phyloP scores from a whole-genome alignment of 495 filamentous ascomycete species.

The Penicillium nucicola region DNA sequence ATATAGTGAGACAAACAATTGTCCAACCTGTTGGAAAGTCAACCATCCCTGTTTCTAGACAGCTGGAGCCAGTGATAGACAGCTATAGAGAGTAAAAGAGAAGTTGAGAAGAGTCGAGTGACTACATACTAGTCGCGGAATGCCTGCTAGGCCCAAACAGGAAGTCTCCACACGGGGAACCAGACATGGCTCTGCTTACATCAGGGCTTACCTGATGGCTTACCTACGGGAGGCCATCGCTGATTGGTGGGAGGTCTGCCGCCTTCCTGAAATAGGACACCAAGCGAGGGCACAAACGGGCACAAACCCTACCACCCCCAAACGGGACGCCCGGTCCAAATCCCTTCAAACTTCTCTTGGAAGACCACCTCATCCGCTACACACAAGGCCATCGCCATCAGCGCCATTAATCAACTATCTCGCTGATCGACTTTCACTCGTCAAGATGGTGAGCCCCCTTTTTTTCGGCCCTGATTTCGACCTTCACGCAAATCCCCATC shows the following conservation, averaged over 20 bases:
- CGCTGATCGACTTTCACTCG: slow-evolving; percentile 48
- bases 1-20: too few species aligned
- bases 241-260: slow-evolving; percentile 26
- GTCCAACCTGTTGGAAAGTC: too few species aligned
- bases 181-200: background rate
- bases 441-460: slow-evolving; percentile 45
- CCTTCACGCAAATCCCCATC: background rate
- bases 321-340: slow-evolving; percentile 26
- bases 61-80: background rate
- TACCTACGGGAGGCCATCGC: background rate
- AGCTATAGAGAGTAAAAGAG: background rate
- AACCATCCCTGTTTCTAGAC: too few species aligned
- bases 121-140: slow-evolving; percentile 7
- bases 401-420: slow-evolving; percentile 46
- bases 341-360: slow-evolving; percentile 40
- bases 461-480: slow-evolving; percentile 10
- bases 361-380: slow-evolving; percentile 35
- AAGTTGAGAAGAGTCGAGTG: background rate
- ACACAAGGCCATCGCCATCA: slow-evolving; percentile 49
- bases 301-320: slow-evolving; percentile 32
- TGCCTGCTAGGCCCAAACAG: background rate
- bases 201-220: background rate
- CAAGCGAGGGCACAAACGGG: slow-evolving; percentile 42
- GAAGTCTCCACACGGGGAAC: background rate
- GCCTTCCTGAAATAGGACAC: slow-evolving; percentile 19